Percentiles rank a stretch among this genome's conserved stretches.
Evolutionary conservation across 1,284 basidiomycete species (phyloP).

Genomic region (Tylopilus sp.): DNA sequence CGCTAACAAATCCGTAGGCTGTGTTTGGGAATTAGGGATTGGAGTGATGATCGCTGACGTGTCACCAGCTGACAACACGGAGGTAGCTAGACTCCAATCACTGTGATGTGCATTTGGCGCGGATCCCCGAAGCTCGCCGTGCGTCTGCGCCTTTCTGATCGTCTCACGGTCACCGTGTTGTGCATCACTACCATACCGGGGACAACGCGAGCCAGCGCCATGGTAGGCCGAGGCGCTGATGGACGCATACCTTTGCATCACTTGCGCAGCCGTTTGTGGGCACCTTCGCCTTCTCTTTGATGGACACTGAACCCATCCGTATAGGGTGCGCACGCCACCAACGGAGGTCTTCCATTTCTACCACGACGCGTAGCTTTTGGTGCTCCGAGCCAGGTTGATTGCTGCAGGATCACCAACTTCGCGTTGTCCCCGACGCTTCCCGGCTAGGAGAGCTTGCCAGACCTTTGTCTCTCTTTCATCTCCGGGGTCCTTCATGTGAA

Average conservation of each 20-base stretch:
- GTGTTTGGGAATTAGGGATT: conserved; percentile 13
- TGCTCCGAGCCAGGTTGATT: conserved; percentile 12
- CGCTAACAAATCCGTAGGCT: conserved; percentile 19
- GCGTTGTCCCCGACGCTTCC: conserved; percentile 1
- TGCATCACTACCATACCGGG: conserved; percentile 6
- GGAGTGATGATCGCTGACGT: conserved; percentile 20
- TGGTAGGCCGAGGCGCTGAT: background rate
- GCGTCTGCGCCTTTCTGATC: background rate
- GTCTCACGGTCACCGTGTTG: conserved; percentile 7
- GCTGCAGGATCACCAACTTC: conserved; percentile 9
- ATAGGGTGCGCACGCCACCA: conserved; percentile 11
- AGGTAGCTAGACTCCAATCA: conserved; percentile 3
- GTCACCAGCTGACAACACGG: conserved; percentile 11
- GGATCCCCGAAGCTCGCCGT: conserved; percentile 8
- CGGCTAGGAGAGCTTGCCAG: conserved; percentile 4
- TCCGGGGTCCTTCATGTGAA: conserved; percentile 18
- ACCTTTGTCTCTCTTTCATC: conserved; percentile 21
- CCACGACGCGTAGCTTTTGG: conserved; percentile 23
- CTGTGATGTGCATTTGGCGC: conserved; percentile 11
- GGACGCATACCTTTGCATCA: conserved; percentile 3
- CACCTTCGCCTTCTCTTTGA: conserved; percentile 13
- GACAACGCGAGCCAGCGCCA: conserved; percentile 1
- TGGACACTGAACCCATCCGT: conserved; percentile 6
- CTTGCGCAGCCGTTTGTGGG: conserved; percentile 10
- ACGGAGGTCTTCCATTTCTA: conserved; percentile 24